These are phyloP conservation scores for Taiozyma sp. DNA, from an alignment of 1,139 yeast genomes.

Conservation along the genomic window DNA sequence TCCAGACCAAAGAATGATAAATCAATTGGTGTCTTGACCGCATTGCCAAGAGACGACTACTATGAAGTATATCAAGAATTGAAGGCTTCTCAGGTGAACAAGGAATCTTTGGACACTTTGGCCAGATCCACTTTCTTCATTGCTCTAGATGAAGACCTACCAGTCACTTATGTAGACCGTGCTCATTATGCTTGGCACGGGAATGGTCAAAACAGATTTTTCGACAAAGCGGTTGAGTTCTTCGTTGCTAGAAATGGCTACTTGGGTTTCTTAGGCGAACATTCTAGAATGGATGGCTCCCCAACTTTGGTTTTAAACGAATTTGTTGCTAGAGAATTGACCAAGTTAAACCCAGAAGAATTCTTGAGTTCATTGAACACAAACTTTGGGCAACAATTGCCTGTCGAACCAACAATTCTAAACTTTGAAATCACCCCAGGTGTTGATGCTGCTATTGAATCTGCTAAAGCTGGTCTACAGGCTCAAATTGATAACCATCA, in stretches of 20 bases:
- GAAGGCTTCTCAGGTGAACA: slow-evolving; percentile 48
- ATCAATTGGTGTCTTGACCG: slow-evolving; percentile 72
- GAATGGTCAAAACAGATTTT: slow-evolving; percentile 84
- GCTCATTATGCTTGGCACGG: slow-evolving; percentile 94
- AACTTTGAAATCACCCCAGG: slow-evolving; percentile 43
- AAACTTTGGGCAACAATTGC: slow-evolving; percentile 25
- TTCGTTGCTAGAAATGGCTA: slow-evolving; percentile 78
- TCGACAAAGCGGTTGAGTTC: slow-evolving; percentile 89
- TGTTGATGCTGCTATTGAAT: slow-evolving; percentile 46
- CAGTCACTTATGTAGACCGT: slow-evolving; percentile 80
- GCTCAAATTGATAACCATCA: slow-evolving; percentile 49
- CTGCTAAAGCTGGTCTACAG: slow-evolving; percentile 54
- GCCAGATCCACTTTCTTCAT: slow-evolving; percentile 78
- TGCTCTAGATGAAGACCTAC: slow-evolving; percentile 70
- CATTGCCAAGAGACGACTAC: slow-evolving; percentile 87
- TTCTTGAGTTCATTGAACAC: slow-evolving; percentile 21
- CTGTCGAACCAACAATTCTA: slow-evolving; percentile 34
- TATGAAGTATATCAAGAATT: slow-evolving; percentile 57
- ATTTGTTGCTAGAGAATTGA: slow-evolving; percentile 56
- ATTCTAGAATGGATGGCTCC: slow-evolving; percentile 97
- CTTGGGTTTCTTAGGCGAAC: slow-evolving; percentile 95
- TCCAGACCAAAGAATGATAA: slow-evolving; percentile 35
- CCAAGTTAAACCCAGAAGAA: slow-evolving; percentile 40
- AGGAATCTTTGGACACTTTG: slow-evolving; percentile 61
- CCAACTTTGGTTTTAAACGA: slow-evolving; percentile 90